phyloP scores from a whole-genome alignment of 345 rosid species.

The Eucalyptus rudis region DNA sequence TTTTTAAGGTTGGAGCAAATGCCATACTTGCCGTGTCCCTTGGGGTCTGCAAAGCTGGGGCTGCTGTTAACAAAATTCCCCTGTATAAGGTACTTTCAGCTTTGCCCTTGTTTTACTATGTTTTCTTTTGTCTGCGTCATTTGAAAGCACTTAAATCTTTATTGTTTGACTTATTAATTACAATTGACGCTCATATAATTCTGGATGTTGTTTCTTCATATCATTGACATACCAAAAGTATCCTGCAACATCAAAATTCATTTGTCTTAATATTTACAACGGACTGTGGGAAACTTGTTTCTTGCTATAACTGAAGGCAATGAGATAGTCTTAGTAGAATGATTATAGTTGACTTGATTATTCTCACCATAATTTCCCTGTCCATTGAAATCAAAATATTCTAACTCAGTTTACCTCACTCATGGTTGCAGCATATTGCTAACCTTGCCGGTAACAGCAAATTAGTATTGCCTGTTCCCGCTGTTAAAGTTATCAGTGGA shows the following conservation, averaged over 20 bases:
- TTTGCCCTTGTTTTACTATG: not conserved
- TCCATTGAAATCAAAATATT: not conserved
- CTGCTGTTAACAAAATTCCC: constrained; percentile 45
- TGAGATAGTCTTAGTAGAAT: too few relatives aligned
- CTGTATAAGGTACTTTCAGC: constrained; percentile 51
- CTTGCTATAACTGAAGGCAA: not conserved
- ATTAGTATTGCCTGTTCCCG: constrained; percentile 87
- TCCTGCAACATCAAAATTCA: not conserved
- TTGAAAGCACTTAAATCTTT: not conserved
- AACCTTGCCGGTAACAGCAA: constrained; percentile 81
- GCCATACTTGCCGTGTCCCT: constrained; percentile 89
- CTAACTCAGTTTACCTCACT: not conserved
- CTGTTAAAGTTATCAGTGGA: constrained; percentile 89
- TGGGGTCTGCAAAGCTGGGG: constrained; percentile 88
- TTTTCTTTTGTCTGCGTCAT: not conserved
- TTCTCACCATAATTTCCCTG: not conserved
- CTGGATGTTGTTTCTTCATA: not conserved
- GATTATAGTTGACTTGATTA: too few relatives aligned
- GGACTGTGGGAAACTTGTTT: not conserved
- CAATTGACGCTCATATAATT: not conserved
- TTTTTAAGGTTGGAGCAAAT: constrained; percentile 72
- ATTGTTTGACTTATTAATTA: too few relatives aligned
- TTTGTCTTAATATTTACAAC: not conserved
- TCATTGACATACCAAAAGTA: not conserved
- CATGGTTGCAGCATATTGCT: constrained; percentile 61